phyloP scores from a whole-genome alignment of 345 rosid genomes.

The Hibiscus trionum region DNA sequence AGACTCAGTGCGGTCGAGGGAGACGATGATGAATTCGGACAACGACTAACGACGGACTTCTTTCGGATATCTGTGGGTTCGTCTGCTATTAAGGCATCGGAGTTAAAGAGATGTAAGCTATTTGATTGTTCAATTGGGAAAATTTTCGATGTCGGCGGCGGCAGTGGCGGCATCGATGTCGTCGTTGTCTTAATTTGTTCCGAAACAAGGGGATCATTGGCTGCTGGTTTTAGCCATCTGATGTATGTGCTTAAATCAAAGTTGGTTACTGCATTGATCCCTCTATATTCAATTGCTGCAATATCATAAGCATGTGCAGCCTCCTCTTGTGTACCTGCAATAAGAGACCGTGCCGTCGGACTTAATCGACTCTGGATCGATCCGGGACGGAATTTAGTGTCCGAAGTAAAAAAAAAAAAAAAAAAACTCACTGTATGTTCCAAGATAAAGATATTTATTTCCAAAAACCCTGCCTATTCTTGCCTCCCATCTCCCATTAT shows the following conservation, averaged over 20 bases:
- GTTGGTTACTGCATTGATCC: constrained; percentile 50
- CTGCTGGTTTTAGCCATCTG: constrained; percentile 37
- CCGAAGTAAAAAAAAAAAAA: neutral
- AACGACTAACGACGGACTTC: constrained; percentile 6
- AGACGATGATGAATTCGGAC: constrained; percentile 19
- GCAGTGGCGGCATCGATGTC: neutral
- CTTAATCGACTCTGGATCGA: neutral
- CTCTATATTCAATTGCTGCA: constrained; percentile 47
- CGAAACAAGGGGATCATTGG: constrained; percentile 1
- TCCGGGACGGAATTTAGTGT: neutral
- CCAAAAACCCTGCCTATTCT: constrained; percentile 75
- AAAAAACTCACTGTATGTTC: constrained; percentile 42
- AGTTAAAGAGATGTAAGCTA: constrained; percentile 11
- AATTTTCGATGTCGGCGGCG: neutral
- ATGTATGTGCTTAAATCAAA: constrained; percentile 43
- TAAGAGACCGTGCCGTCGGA: neutral
- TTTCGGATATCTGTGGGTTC: neutral
- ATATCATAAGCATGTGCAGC: constrained; percentile 48
- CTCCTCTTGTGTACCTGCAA: constrained; percentile 43
- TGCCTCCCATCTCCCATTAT: constrained; percentile 83
- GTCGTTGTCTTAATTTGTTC: constrained; percentile 16
- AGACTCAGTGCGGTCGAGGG: constrained; percentile 41
- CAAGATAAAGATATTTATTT: constrained; percentile 65
- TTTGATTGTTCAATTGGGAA: constrained; percentile 9
- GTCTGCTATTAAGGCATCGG: constrained; percentile 7